Percentiles rank a stretch among this genome's conserved stretches.
Evolutionary conservation across 1,139 yeast species (phyloP).

Genomic region (Suhomyces panamericanus): DNA sequence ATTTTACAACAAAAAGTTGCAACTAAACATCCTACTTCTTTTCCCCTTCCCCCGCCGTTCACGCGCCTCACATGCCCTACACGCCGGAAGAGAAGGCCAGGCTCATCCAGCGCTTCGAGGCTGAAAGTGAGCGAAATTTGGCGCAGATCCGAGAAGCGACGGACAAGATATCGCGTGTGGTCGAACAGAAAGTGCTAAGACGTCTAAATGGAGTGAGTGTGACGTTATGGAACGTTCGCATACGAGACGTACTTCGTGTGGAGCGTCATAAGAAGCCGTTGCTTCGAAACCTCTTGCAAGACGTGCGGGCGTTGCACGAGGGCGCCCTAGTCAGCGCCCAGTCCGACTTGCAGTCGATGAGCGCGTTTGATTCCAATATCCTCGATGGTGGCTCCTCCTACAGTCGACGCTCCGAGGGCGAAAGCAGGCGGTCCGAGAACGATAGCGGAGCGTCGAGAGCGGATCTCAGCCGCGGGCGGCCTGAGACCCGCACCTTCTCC

Average conservation of each 20-base stretch:
- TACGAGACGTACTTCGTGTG: conserved; percentile 40
- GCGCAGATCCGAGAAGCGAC: conserved; percentile 18
- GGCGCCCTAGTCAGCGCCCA: conserved; percentile 3
- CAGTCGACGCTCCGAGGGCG: neutral
- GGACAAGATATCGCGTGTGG: conserved; percentile 20
- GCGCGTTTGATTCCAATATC: neutral
- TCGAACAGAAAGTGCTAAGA: conserved; percentile 33
- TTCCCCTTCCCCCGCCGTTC: neutral
- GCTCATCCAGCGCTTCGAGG: conserved; percentile 30
- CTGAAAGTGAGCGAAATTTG: conserved; percentile 22
- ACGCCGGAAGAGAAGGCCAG: conserved; percentile 39
- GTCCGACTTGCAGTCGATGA: conserved; percentile 6
- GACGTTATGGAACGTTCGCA: conserved; percentile 39
- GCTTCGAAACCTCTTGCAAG: conserved; percentile 29
- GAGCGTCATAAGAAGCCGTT: conserved; percentile 45
- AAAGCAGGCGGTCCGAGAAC: neutral
- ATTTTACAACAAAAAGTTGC: neutral
- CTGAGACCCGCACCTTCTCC: neutral
- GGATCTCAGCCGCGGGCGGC: neutral
- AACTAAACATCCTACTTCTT: neutral
- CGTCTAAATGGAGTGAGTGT: conserved; percentile 44
- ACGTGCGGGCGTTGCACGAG: conserved; percentile 24
- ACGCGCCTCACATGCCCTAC: conserved; percentile 18
- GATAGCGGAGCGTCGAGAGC: neutral
- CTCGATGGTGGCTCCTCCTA: neutral